phyloP scores from a whole-genome alignment of 2,329 filamentous ascomycete genomes.

The Chaetothyriales sp. region DNA sequence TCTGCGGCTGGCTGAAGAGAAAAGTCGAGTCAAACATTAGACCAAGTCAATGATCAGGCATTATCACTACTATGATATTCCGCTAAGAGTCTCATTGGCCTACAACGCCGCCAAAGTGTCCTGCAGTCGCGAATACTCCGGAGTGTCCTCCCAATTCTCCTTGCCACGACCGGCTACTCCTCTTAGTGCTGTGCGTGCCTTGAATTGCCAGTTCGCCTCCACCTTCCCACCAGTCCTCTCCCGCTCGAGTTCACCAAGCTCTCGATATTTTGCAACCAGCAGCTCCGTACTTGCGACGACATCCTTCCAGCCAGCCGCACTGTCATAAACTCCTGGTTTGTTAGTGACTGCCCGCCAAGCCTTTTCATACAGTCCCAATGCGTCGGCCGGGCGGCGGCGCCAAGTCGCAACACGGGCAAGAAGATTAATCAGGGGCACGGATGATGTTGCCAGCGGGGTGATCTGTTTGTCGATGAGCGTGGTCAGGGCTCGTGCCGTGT shows the following conservation, averaged over 20 bases:
- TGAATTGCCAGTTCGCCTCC: constrained; percentile 71
- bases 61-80: neutral
- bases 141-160: constrained; percentile 63
- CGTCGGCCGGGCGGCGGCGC: constrained; percentile 52
- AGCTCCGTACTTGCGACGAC: constrained; percentile 68
- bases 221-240: constrained; percentile 43
- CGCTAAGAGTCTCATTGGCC: neutral
- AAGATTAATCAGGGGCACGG: constrained; percentile 61
- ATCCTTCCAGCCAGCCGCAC: constrained; percentile 50
- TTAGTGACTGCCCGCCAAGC: constrained; percentile 63
- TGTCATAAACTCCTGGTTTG: constrained; percentile 35
- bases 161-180: constrained; percentile 71
- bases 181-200: constrained; percentile 68
- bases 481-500: constrained; percentile 36
- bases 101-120: neutral
- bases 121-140: constrained; percentile 23
- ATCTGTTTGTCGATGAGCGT: constrained; percentile 60
- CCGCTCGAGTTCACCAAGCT: constrained; percentile 43
- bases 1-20: constrained; percentile 62
- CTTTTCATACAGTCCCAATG: constrained; percentile 74
- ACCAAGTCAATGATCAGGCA: neutral
- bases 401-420: constrained; percentile 59
- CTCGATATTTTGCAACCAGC: constrained; percentile 70
- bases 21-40: constrained; percentile 18
- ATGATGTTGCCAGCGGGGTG: constrained; percentile 68